Evolutionary conservation across 192 early-diverging fungal genomes (phyloP), one percentile per base, ranked within the genome.

Genomic region (Umbelopsis ramanniana): DNA sequence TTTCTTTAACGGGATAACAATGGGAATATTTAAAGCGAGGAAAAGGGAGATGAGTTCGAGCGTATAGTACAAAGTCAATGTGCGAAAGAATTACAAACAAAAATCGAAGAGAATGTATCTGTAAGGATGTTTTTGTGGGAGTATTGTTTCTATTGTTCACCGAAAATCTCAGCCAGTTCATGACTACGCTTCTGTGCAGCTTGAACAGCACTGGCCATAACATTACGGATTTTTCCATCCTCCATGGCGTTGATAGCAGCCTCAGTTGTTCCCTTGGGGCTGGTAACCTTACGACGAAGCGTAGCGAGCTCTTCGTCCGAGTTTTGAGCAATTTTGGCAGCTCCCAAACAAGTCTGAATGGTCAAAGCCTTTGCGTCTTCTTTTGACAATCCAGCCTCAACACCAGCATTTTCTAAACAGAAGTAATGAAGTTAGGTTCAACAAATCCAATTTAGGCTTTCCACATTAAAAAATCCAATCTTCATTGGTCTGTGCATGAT

Each of bases 201-300:
- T 52, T 82, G 72, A 3, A 95, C 92, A 57, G 82, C 84, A 38
- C 85, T 75, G 10, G 77, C 70, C 22, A 92, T 80, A 60, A 82
- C 71, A 37, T 91, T 72, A 14, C 89, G 74, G 17, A 91, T 70
- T 17, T 84, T 79, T 8, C 76, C 84, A 8, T 79, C 87, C 73
- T 94, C 90, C 78, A 96, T 85, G 6, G 84, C 81, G 73, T 93
- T 88, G 67, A 98, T 85, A 10, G 91, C 96, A 0, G 96, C 96
- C 52, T 95, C 91, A 12, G 96, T 98, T 33, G 96, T 96, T 17
- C 96, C 96, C 46, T 96, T 91, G 8, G 96, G 96, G 21, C 88
- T 90, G 2, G 96, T 98, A 48, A 98, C 96, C 77, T 96, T 96
- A n/a, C 85, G 63, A 29, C 96, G 82, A 40, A 98, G 78, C 29